phyloP scores from a whole-genome alignment of 2,329 filamentous ascomycete genomes.

The Fusarium fujikuroi region DNA sequence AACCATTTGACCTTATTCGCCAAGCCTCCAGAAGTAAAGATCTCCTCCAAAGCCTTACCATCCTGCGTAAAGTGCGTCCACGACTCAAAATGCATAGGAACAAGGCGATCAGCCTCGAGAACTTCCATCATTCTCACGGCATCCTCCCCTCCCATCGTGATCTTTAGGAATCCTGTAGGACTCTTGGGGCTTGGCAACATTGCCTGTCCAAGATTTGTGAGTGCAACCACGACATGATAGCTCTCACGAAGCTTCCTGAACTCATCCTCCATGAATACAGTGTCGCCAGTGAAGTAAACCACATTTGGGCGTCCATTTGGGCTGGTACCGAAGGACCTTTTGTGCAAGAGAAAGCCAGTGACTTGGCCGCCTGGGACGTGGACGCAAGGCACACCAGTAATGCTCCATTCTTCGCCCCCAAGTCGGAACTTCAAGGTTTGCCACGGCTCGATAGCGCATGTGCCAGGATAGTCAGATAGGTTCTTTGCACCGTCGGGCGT shows the following conservation, averaged over 20 bases:
- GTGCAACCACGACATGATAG: background rate
- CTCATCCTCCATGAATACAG: background rate
- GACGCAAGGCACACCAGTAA: background rate
- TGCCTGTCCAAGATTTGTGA: background rate
- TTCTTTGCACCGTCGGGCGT: background rate
- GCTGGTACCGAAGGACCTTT: background rate
- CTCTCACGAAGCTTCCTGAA: background rate
- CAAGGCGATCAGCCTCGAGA: background rate
- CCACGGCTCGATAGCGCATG: background rate
- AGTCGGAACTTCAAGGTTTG: background rate
- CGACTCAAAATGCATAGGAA: background rate
- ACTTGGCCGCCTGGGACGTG: background rate
- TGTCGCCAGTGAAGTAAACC: background rate
- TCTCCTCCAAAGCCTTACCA: background rate
- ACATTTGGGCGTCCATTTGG: background rate
- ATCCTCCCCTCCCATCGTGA: background rate
- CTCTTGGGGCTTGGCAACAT: background rate
- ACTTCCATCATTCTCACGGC: background rate
- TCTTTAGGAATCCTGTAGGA: background rate
- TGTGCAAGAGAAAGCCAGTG: background rate
- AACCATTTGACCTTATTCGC: background rate
- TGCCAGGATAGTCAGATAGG: background rate
- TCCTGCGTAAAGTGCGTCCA: background rate
- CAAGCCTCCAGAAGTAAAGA: rapidly evolving
- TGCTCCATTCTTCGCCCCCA: background rate